Conservation (phyloP, 495 filamentous ascomycete species). For the Aspergillus sclerotiicarbonarius region DNA sequence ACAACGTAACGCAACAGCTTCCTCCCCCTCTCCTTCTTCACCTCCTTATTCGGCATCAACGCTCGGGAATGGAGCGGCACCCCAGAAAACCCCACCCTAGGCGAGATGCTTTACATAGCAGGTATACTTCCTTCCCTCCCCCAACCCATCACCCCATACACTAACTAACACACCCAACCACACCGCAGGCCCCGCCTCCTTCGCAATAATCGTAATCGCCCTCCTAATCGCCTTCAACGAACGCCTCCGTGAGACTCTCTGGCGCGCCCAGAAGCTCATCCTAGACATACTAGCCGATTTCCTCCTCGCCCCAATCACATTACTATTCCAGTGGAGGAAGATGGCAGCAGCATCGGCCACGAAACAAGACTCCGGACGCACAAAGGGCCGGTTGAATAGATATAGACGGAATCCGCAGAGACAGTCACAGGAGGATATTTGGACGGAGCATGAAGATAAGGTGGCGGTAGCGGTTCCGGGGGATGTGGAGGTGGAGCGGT, state of each 20-base stretch:
- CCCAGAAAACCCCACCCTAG: slow-evolving; percentile 27
- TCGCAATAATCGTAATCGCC: slow-evolving; percentile 43
- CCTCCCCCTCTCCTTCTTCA: slow-evolving; percentile 65
- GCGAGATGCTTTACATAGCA: slow-evolving; percentile 36
- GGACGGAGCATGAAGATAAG: slow-evolving; percentile 29
- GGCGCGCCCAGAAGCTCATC: slow-evolving; percentile 28
- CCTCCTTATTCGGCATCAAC: slow-evolving; percentile 65
- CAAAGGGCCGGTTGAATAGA: slow-evolving; percentile 24
- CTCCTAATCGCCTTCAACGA: slow-evolving; percentile 45
- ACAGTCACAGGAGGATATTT: slow-evolving; percentile 36
- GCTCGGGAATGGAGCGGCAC: slow-evolving; percentile 59
- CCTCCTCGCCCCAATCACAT: slow-evolving; percentile 18
- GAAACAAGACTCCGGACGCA: slow-evolving; percentile 13
- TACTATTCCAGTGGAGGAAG: slow-evolving; percentile 18
- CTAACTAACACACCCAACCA: slow-evolving; percentile 19
- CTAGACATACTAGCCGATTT: slow-evolving; percentile 23
- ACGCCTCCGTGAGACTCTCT: slow-evolving; percentile 32
- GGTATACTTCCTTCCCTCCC: slow-evolving; percentile 13
- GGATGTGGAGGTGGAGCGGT: neutral
- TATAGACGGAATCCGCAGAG: slow-evolving; percentile 23
- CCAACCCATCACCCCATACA: neutral
- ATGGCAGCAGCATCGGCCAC: slow-evolving; percentile 20
- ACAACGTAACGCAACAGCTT: slow-evolving; percentile 36
- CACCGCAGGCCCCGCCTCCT: slow-evolving; percentile 32
- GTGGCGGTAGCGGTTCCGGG: slow-evolving; percentile 13